phyloP scores from a whole-genome alignment of 2,329 filamentous ascomycete genomes.

The Helotiales sp. region DNA sequence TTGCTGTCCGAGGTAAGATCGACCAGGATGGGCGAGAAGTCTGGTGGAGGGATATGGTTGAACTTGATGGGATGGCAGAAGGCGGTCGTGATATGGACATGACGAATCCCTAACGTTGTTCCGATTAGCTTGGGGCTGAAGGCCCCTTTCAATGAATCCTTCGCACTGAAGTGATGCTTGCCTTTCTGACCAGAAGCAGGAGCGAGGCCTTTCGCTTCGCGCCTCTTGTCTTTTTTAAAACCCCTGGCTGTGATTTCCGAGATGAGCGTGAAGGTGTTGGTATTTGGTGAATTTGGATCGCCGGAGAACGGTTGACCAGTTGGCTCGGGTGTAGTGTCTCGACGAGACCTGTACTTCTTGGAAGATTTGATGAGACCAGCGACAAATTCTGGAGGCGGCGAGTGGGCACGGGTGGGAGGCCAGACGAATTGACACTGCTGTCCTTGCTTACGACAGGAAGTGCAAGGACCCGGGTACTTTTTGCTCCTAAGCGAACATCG shows the following conservation, averaged over 20 bases:
- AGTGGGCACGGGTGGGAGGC: background rate
- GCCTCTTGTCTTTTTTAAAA: background rate
- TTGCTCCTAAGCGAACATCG: constrained; percentile 20
- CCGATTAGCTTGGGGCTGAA: constrained; percentile 9
- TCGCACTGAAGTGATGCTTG: no score
- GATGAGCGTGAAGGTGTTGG: background rate
- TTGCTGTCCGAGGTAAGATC: background rate
- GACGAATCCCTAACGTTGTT: constrained; percentile 1
- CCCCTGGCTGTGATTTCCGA: background rate
- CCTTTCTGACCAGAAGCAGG: no score
- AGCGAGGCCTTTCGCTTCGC: background rate
- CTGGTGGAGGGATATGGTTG: constrained; percentile 22
- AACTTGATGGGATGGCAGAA: constrained; percentile 34
- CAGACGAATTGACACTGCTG: constrained; percentile 23
- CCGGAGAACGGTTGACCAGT: background rate
- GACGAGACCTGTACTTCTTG: background rate
- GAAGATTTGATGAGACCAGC: background rate
- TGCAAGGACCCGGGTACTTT: constrained; percentile 24
- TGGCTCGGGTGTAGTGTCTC: background rate
- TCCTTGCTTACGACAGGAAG: constrained; percentile 10
- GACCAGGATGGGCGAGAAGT: background rate
- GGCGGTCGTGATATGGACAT: constrained; percentile 24
- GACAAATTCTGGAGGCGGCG: background rate
- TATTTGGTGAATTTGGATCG: background rate
- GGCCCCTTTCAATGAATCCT: background rate